phyloP scores from a whole-genome alignment of 2,329 filamentous ascomycete species.

The Beauveria rudraprayagi region DNA sequence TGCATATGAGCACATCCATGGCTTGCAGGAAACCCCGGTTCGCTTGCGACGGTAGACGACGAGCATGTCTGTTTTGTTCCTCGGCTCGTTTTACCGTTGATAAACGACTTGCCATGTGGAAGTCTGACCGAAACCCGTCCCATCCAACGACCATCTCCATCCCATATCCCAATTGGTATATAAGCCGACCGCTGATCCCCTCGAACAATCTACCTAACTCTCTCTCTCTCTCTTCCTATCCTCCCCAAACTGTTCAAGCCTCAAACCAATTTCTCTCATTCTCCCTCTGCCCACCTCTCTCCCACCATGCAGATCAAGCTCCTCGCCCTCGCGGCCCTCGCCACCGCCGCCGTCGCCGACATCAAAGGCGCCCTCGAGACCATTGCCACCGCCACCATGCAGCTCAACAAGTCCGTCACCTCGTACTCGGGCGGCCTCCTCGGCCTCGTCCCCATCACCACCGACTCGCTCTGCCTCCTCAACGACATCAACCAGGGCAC shows the following conservation, averaged over 20 bases:
- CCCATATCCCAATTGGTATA: too few relatives aligned
- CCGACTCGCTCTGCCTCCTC: constrained; percentile 31
- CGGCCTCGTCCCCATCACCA: constrained; percentile 32
- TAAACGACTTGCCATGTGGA: too few relatives aligned
- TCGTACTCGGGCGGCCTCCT: constrained; percentile 31
- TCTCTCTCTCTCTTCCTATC: neutral
- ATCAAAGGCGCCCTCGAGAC: constrained; percentile 26
- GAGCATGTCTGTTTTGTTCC: neutral
- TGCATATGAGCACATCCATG: too few relatives aligned
- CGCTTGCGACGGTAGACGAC: too few relatives aligned
- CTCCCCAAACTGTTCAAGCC: neutral
- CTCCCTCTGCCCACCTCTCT: neutral
- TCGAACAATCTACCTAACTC: too few relatives aligned
- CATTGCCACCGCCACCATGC: constrained; percentile 25
- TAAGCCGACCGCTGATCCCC: neutral
- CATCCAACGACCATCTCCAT: too few relatives aligned
- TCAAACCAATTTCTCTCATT: neutral
- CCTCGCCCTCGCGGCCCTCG: constrained; percentile 11
- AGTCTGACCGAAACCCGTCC: too few relatives aligned
- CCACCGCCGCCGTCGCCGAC: constrained; percentile 24
- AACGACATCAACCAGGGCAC: constrained; percentile 31
- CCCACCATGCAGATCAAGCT: constrained; percentile 12
- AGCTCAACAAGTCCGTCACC: constrained; percentile 27
- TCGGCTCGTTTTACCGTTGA: too few relatives aligned
- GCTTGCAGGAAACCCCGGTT: too few relatives aligned